These are phyloP conservation scores for Yamadazyma kitorensis DNA, from an alignment of 805 yeast genomes.

Conservation along the genomic window DNA sequence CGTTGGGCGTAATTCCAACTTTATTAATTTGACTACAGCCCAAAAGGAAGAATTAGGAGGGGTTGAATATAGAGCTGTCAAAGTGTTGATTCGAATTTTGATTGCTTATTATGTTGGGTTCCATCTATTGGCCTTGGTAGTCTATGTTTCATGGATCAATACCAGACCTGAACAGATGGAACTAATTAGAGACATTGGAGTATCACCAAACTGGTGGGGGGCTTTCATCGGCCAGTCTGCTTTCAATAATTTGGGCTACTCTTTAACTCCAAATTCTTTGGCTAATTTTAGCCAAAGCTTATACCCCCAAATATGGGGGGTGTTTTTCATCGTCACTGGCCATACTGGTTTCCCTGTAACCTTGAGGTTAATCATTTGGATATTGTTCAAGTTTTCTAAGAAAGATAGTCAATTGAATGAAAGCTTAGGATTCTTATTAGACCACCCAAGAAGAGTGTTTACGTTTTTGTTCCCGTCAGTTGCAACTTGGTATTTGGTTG, in stretches of 20 bases:
- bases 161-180: constrained; percentile 39
- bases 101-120: constrained; percentile 72
- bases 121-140: constrained; percentile 52
- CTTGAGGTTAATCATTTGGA: constrained; percentile 80
- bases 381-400: constrained; percentile 62
- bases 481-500: constrained; percentile 93
- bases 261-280: constrained; percentile 83
- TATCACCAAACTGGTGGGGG: constrained; percentile 90
- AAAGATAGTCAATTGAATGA: constrained; percentile 66
- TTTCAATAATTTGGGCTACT: constrained; percentile 82
- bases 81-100: constrained; percentile 66
- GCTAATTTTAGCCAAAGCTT: constrained; percentile 57
- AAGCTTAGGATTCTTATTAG: constrained; percentile 79
- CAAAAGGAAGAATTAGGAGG: constrained; percentile 97
- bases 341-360: constrained; percentile 93
- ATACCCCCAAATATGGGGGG: constrained; percentile 60
- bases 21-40: constrained; percentile 74
- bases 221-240: constrained; percentile 76
- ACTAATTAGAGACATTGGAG: constrained; percentile 52
- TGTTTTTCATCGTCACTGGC: constrained; percentile 81
- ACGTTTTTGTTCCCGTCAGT: constrained; percentile 86
- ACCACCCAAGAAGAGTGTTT: constrained; percentile 97
- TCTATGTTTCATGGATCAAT: constrained; percentile 63
- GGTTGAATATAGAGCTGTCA: constrained; percentile 89
- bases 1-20: constrained; percentile 89